These are phyloP conservation scores for Amyloporia xantha DNA, from an alignment of 768 basidiomycete genomes.

Conservation along the genomic window DNA sequence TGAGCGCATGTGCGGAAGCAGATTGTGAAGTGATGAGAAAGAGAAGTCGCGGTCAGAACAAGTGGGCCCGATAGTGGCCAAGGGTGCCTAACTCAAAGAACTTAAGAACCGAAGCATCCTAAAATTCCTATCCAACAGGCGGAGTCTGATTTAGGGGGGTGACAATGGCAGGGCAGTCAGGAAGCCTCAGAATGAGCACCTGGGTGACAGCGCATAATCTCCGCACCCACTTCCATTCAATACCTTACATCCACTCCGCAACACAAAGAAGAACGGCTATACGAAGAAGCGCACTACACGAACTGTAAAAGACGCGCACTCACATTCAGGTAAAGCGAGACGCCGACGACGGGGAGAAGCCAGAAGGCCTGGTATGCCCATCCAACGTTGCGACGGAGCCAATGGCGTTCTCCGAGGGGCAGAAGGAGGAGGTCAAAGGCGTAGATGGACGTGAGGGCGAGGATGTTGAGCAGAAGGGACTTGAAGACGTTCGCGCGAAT, in stretches of 20 bases:
- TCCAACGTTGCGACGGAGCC: conserved; percentile 66
- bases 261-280: too few relatives aligned
- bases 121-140: too few relatives aligned
- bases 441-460: conserved; percentile 69
- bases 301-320: conserved; percentile 21
- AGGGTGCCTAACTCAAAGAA: too few relatives aligned
- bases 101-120: too few relatives aligned
- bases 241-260: too few relatives aligned
- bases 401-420: conserved; percentile 60
- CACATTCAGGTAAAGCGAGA: conserved; percentile 80
- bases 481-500: conserved; percentile 71
- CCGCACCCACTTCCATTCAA: too few relatives aligned
- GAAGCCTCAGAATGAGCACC: too few relatives aligned
- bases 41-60: not conserved
- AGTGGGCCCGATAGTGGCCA: too few relatives aligned
- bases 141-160: too few relatives aligned
- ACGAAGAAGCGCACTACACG: too few relatives aligned
- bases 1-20: conserved; percentile 1
- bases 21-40: not conserved
- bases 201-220: too few relatives aligned
- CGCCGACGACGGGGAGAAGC: conserved; percentile 70
- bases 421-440: conserved; percentile 67
- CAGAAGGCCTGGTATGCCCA: conserved; percentile 75
- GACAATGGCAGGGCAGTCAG: too few relatives aligned
- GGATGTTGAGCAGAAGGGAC: conserved; percentile 62